Evolutionary conservation across 164 flowering plant genomes (phyloP), one percentile per base, ranked within the genome.

Genomic region (Dillenia suffruticosa): DNA sequence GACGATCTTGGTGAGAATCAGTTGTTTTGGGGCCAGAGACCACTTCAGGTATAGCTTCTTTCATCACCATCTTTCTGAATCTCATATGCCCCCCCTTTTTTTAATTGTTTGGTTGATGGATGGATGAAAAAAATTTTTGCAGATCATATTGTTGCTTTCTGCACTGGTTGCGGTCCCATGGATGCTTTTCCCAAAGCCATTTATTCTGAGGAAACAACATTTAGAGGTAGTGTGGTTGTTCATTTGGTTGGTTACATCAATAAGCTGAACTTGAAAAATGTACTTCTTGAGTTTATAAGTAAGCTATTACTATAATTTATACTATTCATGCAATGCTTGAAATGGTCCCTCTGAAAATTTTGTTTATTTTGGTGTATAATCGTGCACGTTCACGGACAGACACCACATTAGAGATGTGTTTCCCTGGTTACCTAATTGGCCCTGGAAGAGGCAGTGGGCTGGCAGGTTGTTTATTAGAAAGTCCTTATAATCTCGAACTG

Each of bases 111-210:
- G 16, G 61, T 53, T 46, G 10, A 47, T 65, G 63, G 15, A 52
- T 55, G 45, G 40, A 32, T 32, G 32, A 44, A 32, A 13, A 44
- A 44, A 32, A 13, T 48, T 70, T 44, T 74, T 73, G 77, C 90
- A 92, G 97, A 84, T 92, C 53, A n/a, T 89, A 49, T 74, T 92
- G 80, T 73, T 92, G 79, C 75, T 92, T 60, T 60, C 71, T 61
- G 97, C 97, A 61, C 32, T 89, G 54, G 65, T 92, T 73, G 89
- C 97, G 59, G 97, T 92, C 75, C 97, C 97, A 57, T 92, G 97
- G 97, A 92, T 92, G 97, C 94, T 92, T 58, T 87, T 92, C 66
- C 97, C 97, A 26, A 92, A 92, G 71, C 96, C 97, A 63, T 84
- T 92, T 67, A 87, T 89, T 67, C 80, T 89, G 80, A 89, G 75